A percentile compares a stretch with the other conserved stretches of the same genome.
Conservation (phyloP, 352 stramenopile species). For the Globisporangium cylindrosporum region DNA sequence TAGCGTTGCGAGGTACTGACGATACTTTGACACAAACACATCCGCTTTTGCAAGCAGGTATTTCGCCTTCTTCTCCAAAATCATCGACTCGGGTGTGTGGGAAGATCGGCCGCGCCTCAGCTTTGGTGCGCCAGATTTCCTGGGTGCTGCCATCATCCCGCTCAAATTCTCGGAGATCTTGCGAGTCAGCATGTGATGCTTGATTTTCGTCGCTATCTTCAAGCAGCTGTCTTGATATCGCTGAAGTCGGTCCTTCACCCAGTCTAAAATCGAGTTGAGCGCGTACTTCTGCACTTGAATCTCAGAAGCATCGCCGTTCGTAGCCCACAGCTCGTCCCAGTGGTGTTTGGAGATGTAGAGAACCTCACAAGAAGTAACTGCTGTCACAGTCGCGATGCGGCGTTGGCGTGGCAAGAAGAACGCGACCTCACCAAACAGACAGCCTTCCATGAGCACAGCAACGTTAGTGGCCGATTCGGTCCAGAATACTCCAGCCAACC, state of each 20-base stretch:
- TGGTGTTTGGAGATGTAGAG: slow-evolving; percentile 56
- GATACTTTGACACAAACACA: slow-evolving; percentile 31
- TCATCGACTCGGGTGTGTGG: slow-evolving; percentile 31
- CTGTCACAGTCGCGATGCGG: slow-evolving; percentile 60
- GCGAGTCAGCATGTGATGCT: slow-evolving; percentile 25
- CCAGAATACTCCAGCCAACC: slow-evolving; percentile 55
- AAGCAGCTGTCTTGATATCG: slow-evolving; percentile 41
- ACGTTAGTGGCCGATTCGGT: slow-evolving; percentile 47
- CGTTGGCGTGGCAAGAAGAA: slow-evolving; percentile 63
- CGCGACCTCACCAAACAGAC: slow-evolving; percentile 64
- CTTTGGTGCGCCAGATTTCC: not conserved
- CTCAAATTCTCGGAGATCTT: slow-evolving; percentile 30
- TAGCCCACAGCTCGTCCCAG: slow-evolving; percentile 62
- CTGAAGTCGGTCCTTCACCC: slow-evolving; percentile 39
- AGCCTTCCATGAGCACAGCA: slow-evolving; percentile 53
- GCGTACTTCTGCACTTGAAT: slow-evolving; percentile 52
- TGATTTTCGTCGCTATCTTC: slow-evolving; percentile 41
- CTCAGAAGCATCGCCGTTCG: slow-evolving; percentile 30
- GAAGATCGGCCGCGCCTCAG: slow-evolving; percentile 16
- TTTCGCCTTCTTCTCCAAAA: slow-evolving; percentile 66
- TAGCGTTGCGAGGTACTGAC: slow-evolving; percentile 7
- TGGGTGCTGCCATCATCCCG: slow-evolving; percentile 22
- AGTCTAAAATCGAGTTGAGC: slow-evolving; percentile 53
- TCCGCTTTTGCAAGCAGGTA: slow-evolving; percentile 54
- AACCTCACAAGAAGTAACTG: slow-evolving; percentile 59